A percentile compares a stretch with the other conserved stretches of the same genome.
phyloP scores from a whole-genome alignment of 1,284 basidiomycete species.

The Trametes hirsuta region DNA sequence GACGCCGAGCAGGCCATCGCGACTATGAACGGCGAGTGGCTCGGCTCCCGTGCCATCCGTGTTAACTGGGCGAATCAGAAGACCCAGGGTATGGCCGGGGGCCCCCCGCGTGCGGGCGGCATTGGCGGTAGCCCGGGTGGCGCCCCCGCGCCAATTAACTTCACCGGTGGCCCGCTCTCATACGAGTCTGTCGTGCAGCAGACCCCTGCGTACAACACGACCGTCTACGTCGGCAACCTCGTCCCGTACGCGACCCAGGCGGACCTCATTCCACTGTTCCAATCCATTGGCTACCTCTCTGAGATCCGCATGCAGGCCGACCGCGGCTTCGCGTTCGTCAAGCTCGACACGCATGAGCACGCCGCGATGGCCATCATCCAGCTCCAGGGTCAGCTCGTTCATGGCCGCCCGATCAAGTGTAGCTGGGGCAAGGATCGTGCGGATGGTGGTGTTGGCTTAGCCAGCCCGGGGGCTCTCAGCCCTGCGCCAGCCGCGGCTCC shows the following conservation, averaged over 20 bases:
- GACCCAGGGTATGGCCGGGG: conserved; percentile 68
- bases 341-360: conserved; percentile 96
- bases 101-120: conserved; percentile 34
- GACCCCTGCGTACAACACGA: conserved; percentile 90
- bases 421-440: conserved; percentile 97
- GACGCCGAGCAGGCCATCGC: conserved; percentile 98
- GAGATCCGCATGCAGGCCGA: conserved; percentile 99
- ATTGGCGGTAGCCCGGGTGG: conserved; percentile 48
- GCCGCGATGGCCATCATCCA: conserved; percentile 97
- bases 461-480: conserved; percentile 54
- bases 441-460: conserved; percentile 62
- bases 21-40: conserved; percentile 99
- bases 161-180: conserved; percentile 80
- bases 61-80: conserved; percentile 99
- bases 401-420: conserved; percentile 95
- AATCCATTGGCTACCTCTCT: conserved; percentile 95
- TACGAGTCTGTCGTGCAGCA: conserved; percentile 90
- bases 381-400: conserved; percentile 92
- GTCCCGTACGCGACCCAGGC: conserved; percentile 95
- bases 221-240: conserved; percentile 98
- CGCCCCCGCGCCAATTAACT: conserved; percentile 83
- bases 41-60: conserved; percentile 95
- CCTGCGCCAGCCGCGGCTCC: conserved; percentile 68
- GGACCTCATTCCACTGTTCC: conserved; percentile 95
- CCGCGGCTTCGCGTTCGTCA: conserved; percentile 98